Evolutionary conservation across 768 basidiomycete genomes (phyloP).

Genomic region (Boletus edulis): DNA sequence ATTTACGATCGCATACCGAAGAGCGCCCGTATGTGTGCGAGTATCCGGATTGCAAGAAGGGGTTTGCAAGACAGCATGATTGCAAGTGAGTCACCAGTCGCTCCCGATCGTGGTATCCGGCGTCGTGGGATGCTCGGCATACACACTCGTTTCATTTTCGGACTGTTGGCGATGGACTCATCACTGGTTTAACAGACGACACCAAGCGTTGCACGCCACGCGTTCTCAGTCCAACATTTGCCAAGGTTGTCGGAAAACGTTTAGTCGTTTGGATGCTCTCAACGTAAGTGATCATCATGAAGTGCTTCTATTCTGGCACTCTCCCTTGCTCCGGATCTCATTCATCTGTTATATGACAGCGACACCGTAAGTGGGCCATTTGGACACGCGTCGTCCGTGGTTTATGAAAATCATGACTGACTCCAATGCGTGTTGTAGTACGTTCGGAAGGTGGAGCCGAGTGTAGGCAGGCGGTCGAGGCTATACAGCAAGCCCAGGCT

Average conservation of each 20-base stretch:
- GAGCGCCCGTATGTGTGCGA: conserved; percentile 93
- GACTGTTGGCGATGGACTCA: conserved; percentile 2
- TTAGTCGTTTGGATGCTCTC: conserved; percentile 89
- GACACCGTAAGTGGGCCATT: conserved; percentile 62
- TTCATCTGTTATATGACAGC: conserved; percentile 41
- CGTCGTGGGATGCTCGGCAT: neutral
- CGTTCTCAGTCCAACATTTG: conserved; percentile 85
- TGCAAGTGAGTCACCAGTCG: conserved; percentile 80
- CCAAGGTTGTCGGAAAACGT: conserved; percentile 91
- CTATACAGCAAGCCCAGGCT: conserved; percentile 33
- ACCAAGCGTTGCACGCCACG: conserved; percentile 84
- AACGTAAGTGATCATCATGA: conserved; percentile 65
- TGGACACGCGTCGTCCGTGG: conserved; percentile 20
- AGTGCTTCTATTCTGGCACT: conserved; percentile 25
- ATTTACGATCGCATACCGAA: conserved; percentile 92
- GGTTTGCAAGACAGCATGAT: conserved; percentile 93
- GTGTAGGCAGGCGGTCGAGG: conserved; percentile 50
- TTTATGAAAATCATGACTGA: conserved; percentile 28
- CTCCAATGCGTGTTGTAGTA: conserved; percentile 43
- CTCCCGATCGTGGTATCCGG: conserved; percentile 7
- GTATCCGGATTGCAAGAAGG: conserved; percentile 92
- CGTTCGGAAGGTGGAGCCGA: conserved; percentile 85
- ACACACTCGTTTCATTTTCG: neutral
- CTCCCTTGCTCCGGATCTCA: conserved; percentile 21
- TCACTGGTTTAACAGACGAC: conserved; percentile 52